Evolutionary conservation across 2,329 filamentous ascomycete genomes (phyloP), one percentile per base, ranked within the genome.

Genomic region (Exserohilum turcica): DNA sequence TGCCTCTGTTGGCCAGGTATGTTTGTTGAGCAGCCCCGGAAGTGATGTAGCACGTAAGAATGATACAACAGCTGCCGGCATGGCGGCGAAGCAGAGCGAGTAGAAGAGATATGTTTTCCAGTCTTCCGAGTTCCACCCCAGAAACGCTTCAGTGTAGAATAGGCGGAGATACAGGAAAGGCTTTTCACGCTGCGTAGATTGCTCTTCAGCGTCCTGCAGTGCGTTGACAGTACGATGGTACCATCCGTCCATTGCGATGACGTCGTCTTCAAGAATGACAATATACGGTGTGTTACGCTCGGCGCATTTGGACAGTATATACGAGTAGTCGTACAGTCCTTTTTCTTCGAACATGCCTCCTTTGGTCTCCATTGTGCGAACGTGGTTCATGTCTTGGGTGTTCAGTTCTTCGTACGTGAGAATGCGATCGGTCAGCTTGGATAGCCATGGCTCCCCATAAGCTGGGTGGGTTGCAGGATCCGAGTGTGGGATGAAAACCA

Each of bases 241-340:
- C 79, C 79, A 81, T 8, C 78, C 78, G 44, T 79, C 77, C 61
- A 77, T 72, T 32, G 77, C 78, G 3, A 82, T 47, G 3, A 76
- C 70, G 56, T 81, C 79, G 55, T 81, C 79, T 59, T 81, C 79
- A 5, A 81, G 59, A 32, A 81, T 75, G 5, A 72, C 64, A 29
- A 77, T 71, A 54, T 79, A 79, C 2, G 73, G 70, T 8, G 77
- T 68, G n/a, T 69, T 68, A 4, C 67, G 65, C 27, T 65, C 62
- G 16, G 71, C 55, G 58, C 79, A 80, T 10, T 70, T 69, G 37
- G 75, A 70, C 18, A 80, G 58, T 16, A 80, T 56, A 37, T 76
- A 76, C 6, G 62, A 70, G 54, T 80, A 80, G 55, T 81, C 79
- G 52, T 75, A 76, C 5, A 79, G 59, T 2, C 65, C 74, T 49